Percentiles rank a stretch among this genome's conserved stretches.
phyloP scores from a whole-genome alignment of 192 early-diverging fungal genomes.

The Coemansia sp. region DNA sequence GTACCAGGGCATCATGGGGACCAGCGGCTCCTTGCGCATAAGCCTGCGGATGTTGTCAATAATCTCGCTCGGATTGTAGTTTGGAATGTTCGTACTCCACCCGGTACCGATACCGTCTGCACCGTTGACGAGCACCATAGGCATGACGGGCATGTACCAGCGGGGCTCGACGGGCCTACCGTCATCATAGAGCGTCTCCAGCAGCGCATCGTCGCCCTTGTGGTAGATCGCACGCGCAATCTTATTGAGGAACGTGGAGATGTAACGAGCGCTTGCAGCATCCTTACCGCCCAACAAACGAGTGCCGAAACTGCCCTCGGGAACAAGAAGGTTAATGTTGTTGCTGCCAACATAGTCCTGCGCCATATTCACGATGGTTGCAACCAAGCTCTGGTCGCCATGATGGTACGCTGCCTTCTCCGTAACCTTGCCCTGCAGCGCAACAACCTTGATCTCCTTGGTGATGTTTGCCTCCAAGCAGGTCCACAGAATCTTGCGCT shows the following conservation, averaged over 20 bases:
- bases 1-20: conserved; percentile 90
- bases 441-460: conserved; percentile 84
- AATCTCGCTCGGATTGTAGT: conserved; percentile 86
- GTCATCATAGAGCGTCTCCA: conserved; percentile 86
- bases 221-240: conserved; percentile 79
- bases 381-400: conserved; percentile 78
- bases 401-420: conserved; percentile 94
- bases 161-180: conserved; percentile 89
- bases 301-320: conserved; percentile 91
- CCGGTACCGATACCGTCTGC: conserved; percentile 95
- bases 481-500: conserved; percentile 91
- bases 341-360: conserved; percentile 95
- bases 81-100: conserved; percentile 79
- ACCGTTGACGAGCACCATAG: conserved; percentile 94
- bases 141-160: conserved; percentile 92
- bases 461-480: conserved; percentile 81
- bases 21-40: conserved; percentile 71
- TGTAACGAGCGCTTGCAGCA: conserved; percentile 96
- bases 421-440: conserved; percentile 85
- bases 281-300: conserved; percentile 88
- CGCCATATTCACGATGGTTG: conserved; percentile 91
- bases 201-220: conserved; percentile 77
- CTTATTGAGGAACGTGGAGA: conserved; percentile 73
- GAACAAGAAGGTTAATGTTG: conserved; percentile 84
- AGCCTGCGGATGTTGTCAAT: conserved; percentile 79